Evolutionary conservation across 192 early-diverging fungal genomes (phyloP).

Genomic region (Linnemannia elongata): DNA sequence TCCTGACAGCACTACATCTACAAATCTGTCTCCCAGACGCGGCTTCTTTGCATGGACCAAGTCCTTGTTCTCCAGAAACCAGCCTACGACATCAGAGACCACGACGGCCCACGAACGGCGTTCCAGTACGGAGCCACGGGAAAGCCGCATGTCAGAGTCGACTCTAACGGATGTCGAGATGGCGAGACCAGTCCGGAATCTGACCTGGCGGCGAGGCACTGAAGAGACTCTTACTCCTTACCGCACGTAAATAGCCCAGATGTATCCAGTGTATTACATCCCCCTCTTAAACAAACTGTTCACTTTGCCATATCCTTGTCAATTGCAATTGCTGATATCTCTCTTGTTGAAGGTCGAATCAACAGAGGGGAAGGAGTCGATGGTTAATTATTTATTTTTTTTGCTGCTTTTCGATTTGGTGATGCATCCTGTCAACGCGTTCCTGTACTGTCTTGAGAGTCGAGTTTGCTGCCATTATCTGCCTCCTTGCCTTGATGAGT

Average conservation of each 20-base stretch:
- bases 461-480: constrained; percentile 61
- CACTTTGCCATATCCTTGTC: too few relatives aligned
- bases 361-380: too few relatives aligned
- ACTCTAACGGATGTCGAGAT: neutral
- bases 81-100: neutral
- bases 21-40: neutral
- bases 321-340: too few relatives aligned
- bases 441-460: constrained; percentile 61
- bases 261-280: too few relatives aligned
- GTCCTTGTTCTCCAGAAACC: neutral
- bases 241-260: neutral
- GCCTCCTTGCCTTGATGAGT: constrained; percentile 59
- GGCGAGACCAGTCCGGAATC: neutral
- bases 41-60: neutral
- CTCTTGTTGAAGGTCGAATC: too few relatives aligned
- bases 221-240: neutral
- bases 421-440: constrained; percentile 60
- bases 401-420: constrained; percentile 40
- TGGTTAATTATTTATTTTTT: neutral
- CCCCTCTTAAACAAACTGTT: too few relatives aligned
- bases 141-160: neutral
- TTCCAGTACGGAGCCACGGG: neutral
- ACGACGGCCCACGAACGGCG: too few relatives aligned
- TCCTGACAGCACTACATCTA: neutral
- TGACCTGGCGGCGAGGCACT: neutral